Evolutionary conservation across 176 grass and related monocot species (phyloP), one percentile per base, ranked within the genome.

Genomic region (Calamus simplicifolius): DNA sequence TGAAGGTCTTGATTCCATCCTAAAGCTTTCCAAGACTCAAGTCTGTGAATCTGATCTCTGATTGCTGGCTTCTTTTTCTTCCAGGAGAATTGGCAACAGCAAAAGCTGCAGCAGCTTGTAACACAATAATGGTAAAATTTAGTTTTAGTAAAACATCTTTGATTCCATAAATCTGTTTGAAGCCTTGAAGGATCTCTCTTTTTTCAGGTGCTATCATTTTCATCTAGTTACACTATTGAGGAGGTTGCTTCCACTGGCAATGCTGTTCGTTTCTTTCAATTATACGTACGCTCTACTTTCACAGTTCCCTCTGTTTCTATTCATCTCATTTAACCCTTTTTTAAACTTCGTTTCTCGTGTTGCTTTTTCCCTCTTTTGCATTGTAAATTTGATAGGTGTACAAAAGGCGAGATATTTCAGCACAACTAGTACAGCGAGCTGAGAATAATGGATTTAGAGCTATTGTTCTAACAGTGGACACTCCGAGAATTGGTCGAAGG

Each of bases 391-490:
- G 2, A 43, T 64, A 96, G 91, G 80, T 95, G n/a, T 76, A 30
- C 63, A 91, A 97, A 69, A 82, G 51, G 50, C 80, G 87, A 74
- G 78, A 88, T 54, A 51, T 97, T 82, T 77, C 84, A 25, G 78
- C 51, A 63, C 66, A 68, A 70, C 65, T 97, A 64, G 62, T 97
- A 50, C 72, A 50, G 6, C 69, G 87, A 67, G 92, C 87, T 1
- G 87, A 90, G 69, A 85, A 53, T 62, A 75, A 54, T 69, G 87
- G 87, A 43, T 97, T 85, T 62, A 97, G 75, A 50, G 92, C 87
- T 35, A 85, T 97, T 73, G 75, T 97, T 71, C 54, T 97, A 66
- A 97, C 92, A 65, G 87, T 91, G 51, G 84, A 97, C 81, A 91
- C 84, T 10, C 87, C 87, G 30, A 58, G 77, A 72, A 66, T 91